Percentiles rank a stretch among this genome's conserved stretches.
Evolutionary conservation across 1,284 basidiomycete genomes (phyloP).

Genomic region (Trichosporon inkin): DNA sequence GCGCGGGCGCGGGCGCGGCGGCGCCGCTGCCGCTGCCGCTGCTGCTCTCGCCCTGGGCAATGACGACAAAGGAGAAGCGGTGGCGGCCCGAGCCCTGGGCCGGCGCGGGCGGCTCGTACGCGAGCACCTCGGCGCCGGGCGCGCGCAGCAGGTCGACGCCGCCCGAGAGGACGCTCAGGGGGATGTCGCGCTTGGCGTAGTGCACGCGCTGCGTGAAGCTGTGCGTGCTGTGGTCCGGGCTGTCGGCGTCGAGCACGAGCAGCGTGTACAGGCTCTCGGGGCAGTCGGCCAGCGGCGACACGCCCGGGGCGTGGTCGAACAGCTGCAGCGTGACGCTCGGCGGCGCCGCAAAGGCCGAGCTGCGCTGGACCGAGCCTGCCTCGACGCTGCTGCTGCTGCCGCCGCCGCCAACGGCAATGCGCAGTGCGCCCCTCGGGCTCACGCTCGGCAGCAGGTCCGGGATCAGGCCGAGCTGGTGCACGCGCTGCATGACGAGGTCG

Average conservation of each 20-base stretch:
- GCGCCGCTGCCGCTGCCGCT: too few species aligned
- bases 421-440: constrained; percentile 56
- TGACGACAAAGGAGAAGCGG: constrained; percentile 37
- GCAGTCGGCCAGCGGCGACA: background rate
- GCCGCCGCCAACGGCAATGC: too few species aligned
- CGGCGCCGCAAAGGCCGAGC: constrained; percentile 54
- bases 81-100: constrained; percentile 37
- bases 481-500: constrained; percentile 85
- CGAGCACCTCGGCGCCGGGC: constrained; percentile 31
- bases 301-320: constrained; percentile 26
- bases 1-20: background rate
- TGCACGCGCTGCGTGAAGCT: constrained; percentile 73
- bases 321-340: constrained; percentile 27
- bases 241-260: constrained; percentile 82
- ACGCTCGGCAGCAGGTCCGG: constrained; percentile 77
- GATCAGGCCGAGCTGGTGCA: constrained; percentile 82
- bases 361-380: constrained; percentile 63
- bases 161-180: constrained; percentile 62
- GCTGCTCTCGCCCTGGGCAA: constrained; percentile 29
- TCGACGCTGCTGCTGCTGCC: constrained; percentile 64
- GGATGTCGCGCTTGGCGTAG: constrained; percentile 83
- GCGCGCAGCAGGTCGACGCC: constrained; percentile 45
- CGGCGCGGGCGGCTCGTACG: constrained; percentile 43
- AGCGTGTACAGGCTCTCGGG: constrained; percentile 76
- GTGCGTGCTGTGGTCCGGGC: constrained; percentile 64